Evolutionary conservation across 2,329 filamentous ascomycete species (phyloP), one percentile per base, ranked within the genome.

Genomic region (Keithomyces neogunnii): DNA sequence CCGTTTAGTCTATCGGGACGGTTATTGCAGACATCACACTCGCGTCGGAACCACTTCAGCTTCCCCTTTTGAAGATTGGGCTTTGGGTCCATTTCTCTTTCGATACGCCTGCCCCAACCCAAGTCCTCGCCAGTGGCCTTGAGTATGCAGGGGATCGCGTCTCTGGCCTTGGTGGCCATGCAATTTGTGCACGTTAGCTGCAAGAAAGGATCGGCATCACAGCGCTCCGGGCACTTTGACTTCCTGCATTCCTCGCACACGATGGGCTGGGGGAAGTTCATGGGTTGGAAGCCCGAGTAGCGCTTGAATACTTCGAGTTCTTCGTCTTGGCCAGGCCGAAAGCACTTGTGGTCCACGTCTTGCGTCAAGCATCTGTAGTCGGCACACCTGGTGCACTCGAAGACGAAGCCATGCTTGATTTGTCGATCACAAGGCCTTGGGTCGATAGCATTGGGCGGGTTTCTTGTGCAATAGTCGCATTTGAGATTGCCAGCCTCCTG

Each of bases 341-440:
- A 11, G 53, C 60, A 62, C 5, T 6, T 42, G 46, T 57, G 53
- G 0, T 48, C 19, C 8, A 13, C 13, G 29, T 32, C 43, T 1
- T 53, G 48, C 38, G 53, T 38, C 4, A 30, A 11, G 10, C 50
- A 53, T 9, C 60, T 54, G 39, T 59, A 32, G 49, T 63, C 56
- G 42, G 61, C 55, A 47, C 61, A 63, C 54, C 60, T 63, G 36
- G 49, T 52, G 51, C 61, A 63, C 36, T 63, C 61, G 4, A 60
- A n/a, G 19, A 47, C 39, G 45, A 51, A 53, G 6, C 50, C 50
- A 1, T 42, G 47, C 6, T 45, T 50, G 3, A 46, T n/a, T 45
- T n/a, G 48, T 31, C 42, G 47, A 52, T 44, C 10, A 8, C 40
- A 44, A n/a, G 8, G 3, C 26, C 7, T 7, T 10, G 1, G 5